phyloP scores from a whole-genome alignment of 2,329 filamentous ascomycete species.

The Xylaria sp. region DNA sequence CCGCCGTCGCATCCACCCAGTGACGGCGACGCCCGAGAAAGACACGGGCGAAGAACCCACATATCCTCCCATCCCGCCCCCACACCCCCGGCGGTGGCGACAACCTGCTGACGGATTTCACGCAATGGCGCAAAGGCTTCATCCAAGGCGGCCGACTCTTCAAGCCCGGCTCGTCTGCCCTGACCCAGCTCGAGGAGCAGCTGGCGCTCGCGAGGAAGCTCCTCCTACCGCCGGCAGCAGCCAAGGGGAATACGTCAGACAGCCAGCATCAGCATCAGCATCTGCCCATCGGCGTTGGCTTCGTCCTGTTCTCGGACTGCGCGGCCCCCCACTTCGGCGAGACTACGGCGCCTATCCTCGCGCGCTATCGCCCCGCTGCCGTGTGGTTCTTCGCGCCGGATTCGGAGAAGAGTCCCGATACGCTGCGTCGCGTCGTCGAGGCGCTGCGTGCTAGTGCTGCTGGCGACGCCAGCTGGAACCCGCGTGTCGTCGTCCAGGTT shows the following conservation, averaged over 20 bases:
- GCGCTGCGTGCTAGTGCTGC: constrained; percentile 29
- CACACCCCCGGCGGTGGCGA: background rate
- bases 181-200: constrained; percentile 49
- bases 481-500: constrained; percentile 63
- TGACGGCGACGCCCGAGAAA: background rate
- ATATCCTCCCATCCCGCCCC: background rate
- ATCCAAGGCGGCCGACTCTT: constrained; percentile 52
- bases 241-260: background rate
- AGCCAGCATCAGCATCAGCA: no score
- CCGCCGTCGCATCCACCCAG: background rate
- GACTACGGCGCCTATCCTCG: constrained; percentile 63
- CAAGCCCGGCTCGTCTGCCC: constrained; percentile 46
- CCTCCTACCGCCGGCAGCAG: background rate
- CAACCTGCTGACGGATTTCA: background rate
- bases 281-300: constrained; percentile 69
- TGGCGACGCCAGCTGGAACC: constrained; percentile 38
- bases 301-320: constrained; percentile 65
- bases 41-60: background rate
- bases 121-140: constrained; percentile 44
- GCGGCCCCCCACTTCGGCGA: constrained; percentile 53
- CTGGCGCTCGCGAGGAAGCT: constrained; percentile 41
- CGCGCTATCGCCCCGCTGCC: constrained; percentile 65
- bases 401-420: constrained; percentile 44
- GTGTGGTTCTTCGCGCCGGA: constrained; percentile 75
- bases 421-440: constrained; percentile 40